Evolutionary conservation across 2,329 filamentous ascomycete species (phyloP).

Genomic region (Elsinoe australis): DNA sequence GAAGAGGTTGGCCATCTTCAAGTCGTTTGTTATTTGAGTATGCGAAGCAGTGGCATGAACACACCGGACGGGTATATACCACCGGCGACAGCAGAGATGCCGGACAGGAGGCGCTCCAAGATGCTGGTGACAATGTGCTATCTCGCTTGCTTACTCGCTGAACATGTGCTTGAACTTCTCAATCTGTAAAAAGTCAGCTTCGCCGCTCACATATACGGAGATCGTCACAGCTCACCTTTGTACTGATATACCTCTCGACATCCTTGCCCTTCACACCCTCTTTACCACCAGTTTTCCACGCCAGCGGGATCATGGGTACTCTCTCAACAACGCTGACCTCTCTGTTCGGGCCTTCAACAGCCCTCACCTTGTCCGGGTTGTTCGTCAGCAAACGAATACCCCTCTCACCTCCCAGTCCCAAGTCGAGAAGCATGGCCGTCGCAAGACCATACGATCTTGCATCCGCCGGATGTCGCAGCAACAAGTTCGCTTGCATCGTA

Average conservation of each 20-base stretch:
- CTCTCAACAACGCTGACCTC: constrained; percentile 83
- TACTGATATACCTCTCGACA: constrained; percentile 87
- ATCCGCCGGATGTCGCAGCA: constrained; percentile 87
- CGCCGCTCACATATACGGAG: neutral
- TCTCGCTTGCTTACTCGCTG: too few relatives aligned
- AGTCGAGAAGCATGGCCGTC: constrained; percentile 83
- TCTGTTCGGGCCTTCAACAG: constrained; percentile 82
- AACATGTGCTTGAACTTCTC: constrained; percentile 50
- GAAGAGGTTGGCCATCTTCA: too few relatives aligned
- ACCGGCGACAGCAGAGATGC: too few relatives aligned
- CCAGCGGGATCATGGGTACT: constrained; percentile 90
- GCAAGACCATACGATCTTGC: constrained; percentile 93
- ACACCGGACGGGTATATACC: too few relatives aligned
- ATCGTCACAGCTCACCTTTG: constrained; percentile 59
- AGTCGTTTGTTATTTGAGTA: too few relatives aligned
- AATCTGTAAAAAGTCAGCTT: constrained; percentile 33
- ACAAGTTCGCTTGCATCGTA: constrained; percentile 89
- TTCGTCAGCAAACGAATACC: constrained; percentile 85
- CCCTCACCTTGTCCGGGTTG: constrained; percentile 93
- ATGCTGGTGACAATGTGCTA: too few relatives aligned
- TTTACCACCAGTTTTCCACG: constrained; percentile 72
- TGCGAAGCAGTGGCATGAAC: too few relatives aligned
- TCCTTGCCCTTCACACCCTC: constrained; percentile 80
- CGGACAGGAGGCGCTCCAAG: too few relatives aligned
- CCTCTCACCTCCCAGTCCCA: constrained; percentile 60